These are phyloP conservation scores for Quercus wislizeni DNA, from an alignment of 306 rosid genomes.

Conservation along the genomic window DNA sequence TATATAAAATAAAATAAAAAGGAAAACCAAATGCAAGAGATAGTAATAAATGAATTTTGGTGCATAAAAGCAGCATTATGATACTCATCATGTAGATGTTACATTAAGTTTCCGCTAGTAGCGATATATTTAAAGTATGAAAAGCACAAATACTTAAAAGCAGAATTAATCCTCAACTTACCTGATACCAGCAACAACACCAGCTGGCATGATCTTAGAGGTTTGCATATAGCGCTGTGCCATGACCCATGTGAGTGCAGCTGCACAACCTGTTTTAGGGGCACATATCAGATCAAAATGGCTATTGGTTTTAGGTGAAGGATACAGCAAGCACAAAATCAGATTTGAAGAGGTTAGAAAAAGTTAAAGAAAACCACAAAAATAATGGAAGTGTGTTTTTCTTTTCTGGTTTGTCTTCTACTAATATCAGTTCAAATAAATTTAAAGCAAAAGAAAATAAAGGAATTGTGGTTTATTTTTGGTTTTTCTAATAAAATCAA, in stretches of 20 bases:
- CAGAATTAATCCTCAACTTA: slow-evolving; percentile 19
- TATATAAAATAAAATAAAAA: no score
- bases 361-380: neutral
- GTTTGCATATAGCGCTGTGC: slow-evolving; percentile 75
- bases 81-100: neutral
- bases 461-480: neutral
- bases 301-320: neutral
- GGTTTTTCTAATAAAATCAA: neutral
- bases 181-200: slow-evolving; percentile 84
- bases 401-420: neutral
- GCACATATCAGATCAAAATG: slow-evolving; percentile 4
- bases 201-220: slow-evolving; percentile 89
- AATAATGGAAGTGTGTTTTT: neutral
- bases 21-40: neutral
- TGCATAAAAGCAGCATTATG: neutral
- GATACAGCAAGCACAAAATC: neutral
- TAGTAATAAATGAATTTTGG: neutral
- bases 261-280: slow-evolving; percentile 59
- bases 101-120: neutral
- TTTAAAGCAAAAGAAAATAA: neutral
- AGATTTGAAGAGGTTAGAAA: no score
- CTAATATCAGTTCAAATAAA: neutral
- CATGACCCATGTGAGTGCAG: slow-evolving; percentile 61
- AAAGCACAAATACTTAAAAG: neutral
- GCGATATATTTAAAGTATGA: neutral